These are phyloP conservation scores for Kwoniella mangroviensis DNA, from an alignment of 768 basidiomycete genomes.

Conservation along the genomic window DNA sequence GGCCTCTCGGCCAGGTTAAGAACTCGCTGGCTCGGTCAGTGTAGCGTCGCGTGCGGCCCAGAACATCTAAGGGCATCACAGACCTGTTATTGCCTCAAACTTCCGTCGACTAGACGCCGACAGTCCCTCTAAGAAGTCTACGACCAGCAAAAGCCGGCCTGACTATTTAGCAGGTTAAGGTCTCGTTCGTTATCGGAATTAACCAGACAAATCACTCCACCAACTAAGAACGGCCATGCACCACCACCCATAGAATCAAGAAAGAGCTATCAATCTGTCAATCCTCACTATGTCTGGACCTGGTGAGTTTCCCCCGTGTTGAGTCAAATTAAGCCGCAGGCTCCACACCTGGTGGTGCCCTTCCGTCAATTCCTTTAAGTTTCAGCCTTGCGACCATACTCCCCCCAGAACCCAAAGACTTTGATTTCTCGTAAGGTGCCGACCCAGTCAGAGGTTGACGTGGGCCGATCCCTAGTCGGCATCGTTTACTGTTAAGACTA, in stretches of 20 bases:
- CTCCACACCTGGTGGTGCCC: conserved; percentile 79
- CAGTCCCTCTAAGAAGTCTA: conserved; percentile 85
- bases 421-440: conserved; percentile 85
- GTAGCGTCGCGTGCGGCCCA: conserved; percentile 85
- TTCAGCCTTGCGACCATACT: conserved; percentile 76
- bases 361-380: conserved; percentile 84
- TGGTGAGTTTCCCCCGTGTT: conserved; percentile 81
- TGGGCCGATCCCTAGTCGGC: conserved; percentile 76
- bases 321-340: conserved; percentile 85
- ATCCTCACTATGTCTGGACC: conserved; percentile 77
- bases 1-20: conserved; percentile 74
- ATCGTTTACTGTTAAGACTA: conserved; percentile 86
- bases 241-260: conserved; percentile 84
- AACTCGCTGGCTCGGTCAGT: conserved; percentile 87
- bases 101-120: conserved; percentile 78
- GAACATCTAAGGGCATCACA: conserved; percentile 90
- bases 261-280: conserved; percentile 84
- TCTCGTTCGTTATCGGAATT: conserved; percentile 94
- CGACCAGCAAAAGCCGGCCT: conserved; percentile 74
- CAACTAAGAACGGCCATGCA: conserved; percentile 89
- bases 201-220: conserved; percentile 94
- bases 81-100: conserved; percentile 91
- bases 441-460: conserved; percentile 72
- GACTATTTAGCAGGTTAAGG: conserved; percentile 92
- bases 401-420: conserved; percentile 82